These are phyloP conservation scores for Penicillium argentinense DNA, from an alignment of 495 filamentous ascomycete genomes.

Conservation along the genomic window DNA sequence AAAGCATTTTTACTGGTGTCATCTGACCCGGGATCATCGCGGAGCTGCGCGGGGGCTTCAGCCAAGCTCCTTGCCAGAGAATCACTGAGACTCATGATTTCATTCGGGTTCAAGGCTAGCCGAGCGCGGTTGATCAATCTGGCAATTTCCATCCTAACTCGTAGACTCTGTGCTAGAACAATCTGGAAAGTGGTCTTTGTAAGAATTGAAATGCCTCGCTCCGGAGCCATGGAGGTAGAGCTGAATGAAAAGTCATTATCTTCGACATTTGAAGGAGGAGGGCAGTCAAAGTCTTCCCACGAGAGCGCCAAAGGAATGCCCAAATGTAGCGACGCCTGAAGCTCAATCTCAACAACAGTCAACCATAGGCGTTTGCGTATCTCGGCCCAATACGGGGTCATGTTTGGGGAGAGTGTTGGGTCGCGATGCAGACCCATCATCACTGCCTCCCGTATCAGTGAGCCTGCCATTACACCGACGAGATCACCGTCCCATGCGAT, in stretches of 20 bases:
- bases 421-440: conserved; percentile 13
- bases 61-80: not conserved
- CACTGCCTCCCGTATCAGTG: conserved; percentile 9
- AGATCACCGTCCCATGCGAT: conserved; percentile 10
- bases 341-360: conserved; percentile 9
- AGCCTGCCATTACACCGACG: conserved; percentile 2
- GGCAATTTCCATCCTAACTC: not conserved
- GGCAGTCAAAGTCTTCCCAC: conserved; percentile 4
- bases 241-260: conserved; percentile 2
- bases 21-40: not conserved
- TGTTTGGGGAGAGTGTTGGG: not conserved
- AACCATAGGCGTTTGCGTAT: conserved; percentile 5
- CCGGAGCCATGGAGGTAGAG: not conserved
- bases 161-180: not conserved
- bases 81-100: conserved; percentile 1
- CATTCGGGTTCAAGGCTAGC: not conserved
- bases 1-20: not conserved
- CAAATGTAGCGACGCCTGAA: conserved; percentile 2
- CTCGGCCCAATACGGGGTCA: conserved; percentile 2
- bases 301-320: conserved; percentile 1
- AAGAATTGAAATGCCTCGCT: not conserved
- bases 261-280: conserved; percentile 4
- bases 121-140: conserved; percentile 2
- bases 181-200: conserved; percentile 1
- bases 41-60: not conserved